Evolutionary conservation across 345 rosid genomes (phyloP), one percentile per base, ranked within the genome.

Genomic region (Odontarrhena argentea): DNA sequence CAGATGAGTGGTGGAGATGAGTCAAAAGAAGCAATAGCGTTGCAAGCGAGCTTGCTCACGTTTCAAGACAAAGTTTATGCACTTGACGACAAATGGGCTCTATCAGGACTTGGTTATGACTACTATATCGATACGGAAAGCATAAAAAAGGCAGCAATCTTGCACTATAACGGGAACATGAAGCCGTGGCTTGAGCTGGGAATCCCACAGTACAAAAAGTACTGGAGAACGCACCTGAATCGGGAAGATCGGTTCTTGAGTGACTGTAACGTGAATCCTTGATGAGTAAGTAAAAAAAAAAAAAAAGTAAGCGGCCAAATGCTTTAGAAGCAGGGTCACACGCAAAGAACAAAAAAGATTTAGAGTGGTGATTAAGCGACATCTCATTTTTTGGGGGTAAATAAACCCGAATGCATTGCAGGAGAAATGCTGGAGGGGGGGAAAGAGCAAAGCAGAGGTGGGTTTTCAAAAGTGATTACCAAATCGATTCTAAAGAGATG

Each of bases 161-260:
- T 93, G 81, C 98, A 93, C 77, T 93, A 85, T 26, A 93, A 93
- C 66, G 98, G 98, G 60, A 87, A 87, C 85, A 85, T 90, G 97
- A 93, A 93, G 74, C 97, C 97, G 43, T 93, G 98, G 98, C 92
- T 90, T 63, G 99, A 94, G 76, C 80, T 94, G 54, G 99, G 97
- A 59, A 84, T 94, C 69, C 86, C 85, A 36, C 81, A 81, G 68
- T 94, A 88, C 74, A 86, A 83, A 56, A 60, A 7, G 45, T 78
- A 76, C 55, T 91, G 99, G 99, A 81, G 77, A 65, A 94, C 80
- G 75, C 77, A 83, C 74, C 77, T 94, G 53, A 91, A 83, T 44
- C 79, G 72, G 24, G 86, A 81, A 67, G 84, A 91, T 79, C 65
- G 50, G 11, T 83, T 84, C 71, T 77, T 94, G 82, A 81, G 83